Evolutionary conservation across 352 stramenopile species (phyloP), one percentile per base, ranked within the genome.

Genomic region (Pythium brachiatum): DNA sequence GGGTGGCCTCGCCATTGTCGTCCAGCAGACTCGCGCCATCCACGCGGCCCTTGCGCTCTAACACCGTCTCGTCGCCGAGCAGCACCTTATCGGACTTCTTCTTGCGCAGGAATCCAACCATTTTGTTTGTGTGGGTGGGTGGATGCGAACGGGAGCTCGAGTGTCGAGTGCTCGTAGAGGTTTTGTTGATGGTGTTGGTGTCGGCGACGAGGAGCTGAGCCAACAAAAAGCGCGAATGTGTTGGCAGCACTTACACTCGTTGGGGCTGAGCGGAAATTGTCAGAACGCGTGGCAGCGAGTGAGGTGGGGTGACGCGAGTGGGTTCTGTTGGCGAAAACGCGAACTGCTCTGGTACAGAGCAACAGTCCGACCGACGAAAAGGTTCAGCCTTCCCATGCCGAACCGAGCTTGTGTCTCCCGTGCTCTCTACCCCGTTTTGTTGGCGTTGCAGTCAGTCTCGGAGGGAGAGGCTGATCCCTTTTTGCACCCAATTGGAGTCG

Each of bases 81-180:
- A 85, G 53, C 21, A 74, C 67, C 60, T 88, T 88, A 58, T 87
- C 78, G 62, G 82, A 88, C 63, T 90, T 92, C 63, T 94, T 94
- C 83, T 94, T 94, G 68, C 83, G 81, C 62, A 92, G 67, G 69
- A 94, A 92, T 2, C 83, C 81, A 27, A 94, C 80, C 80, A 90
- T 92, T 46, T 57, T 31, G 31, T 27, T 16, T 68, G 52, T 53
- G 47, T 57, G 36, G n/a, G n/a, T 41, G 52, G 4, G n/a, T 47
- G 15, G 39, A 47, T 53, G 46, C 43, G 23, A 31, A 59, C 52
- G 41, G 62, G 72, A 47, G 27, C n/a, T n/a, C n/a, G n/a, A 62
- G 68, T 68, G 50, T 36, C 58, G 65, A 54, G 39, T 44, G 39
- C 27, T 57, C 23, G 27, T 26, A 39, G 51, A 20, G 51, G 12